Evolutionary conservation across 2,329 filamentous ascomycete species (phyloP), one percentile per base, ranked within the genome.

Genomic region (Penicillium digitatum): DNA sequence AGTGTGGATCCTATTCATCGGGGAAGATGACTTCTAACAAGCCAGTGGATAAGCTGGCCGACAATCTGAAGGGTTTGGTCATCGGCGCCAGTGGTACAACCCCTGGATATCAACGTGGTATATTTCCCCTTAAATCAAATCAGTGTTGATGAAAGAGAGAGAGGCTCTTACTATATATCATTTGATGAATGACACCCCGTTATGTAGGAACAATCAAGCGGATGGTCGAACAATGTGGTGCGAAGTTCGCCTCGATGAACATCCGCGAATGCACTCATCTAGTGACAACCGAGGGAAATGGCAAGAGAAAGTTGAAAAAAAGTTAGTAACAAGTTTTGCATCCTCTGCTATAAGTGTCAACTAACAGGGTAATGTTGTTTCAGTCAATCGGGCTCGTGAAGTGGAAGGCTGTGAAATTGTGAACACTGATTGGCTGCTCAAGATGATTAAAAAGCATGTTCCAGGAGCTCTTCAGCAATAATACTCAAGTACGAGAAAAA

Each of bases 1-100:
- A 29, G 20, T n/a, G 29, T 2, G 8, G 3, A 14, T 32, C 3
- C 3, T 38, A 18, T 24, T 44, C 12, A 31, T 39, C 22, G 7
- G 16, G 4, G 2, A 51, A 18, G 6, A 47, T 42, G 39, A 16
- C 52, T 60, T 29, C 40, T 12, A 18, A 43, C 11, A 34, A 38
- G 5, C 38, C 8, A 1, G 37, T 42, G 22, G 49, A 53, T 8
- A 55, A 51, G 12, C 47, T 55, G 20, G n/a, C 22, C 20, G 34
- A 32, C n/a, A n/a, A n/a, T 8, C 20, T 56, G 50, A 53, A 60
- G 31, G 52, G 51, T 6, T 48, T 60, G 26, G 48, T 72, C 24
- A 74, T 88, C 27, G 79, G 78, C 29, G 68, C 86, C 29, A 84
- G 81, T 54, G 85, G 85, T 54, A 79, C 78, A 20, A 83, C 87